Evolutionary conservation across 768 basidiomycete genomes (phyloP), one percentile per base, ranked within the genome.

Genomic region (Udeniomyces megalosporus): DNA sequence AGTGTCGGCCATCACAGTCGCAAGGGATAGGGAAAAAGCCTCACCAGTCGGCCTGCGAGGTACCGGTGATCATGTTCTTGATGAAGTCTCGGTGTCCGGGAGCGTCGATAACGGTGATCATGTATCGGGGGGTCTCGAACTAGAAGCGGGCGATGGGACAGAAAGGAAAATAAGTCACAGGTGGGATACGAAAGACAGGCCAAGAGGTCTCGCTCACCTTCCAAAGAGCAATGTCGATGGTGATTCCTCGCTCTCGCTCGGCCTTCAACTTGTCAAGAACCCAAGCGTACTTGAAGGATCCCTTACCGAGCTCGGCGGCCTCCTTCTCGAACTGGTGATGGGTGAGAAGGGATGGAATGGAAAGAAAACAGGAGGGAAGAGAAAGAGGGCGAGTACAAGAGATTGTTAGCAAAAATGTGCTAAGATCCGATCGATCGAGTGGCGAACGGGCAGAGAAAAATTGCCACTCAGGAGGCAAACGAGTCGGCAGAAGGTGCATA

Each of bases 21-120:
- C n/a, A n/a, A n/a, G n/a, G n/a, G n/a, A n/a, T n/a, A n/a, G n/a
- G n/a, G 10, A 42, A 8, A 42, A 42, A 42, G 38, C 8, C 38
- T 42, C 38, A 42, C 38, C 38, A 42, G 17, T 42, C 38, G 38
- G 35, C 56, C 84, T 99, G 95, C 72, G 95, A 99, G 71, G 95
- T 99, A 82, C 95, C 95, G 67, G 95, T 99, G 76, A 99, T 99
- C 92, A 92, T 95, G 88, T 95, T 99, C 81, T 99, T 99, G 83
- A 99, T 99, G 80, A 99, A 99, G 75, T 99, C 95, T 84, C 95
- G 91, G 77, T 95, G 92, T 74, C 93, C 93, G 52, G 95, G 95
- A 76, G 95, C 95, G 75, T 97, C 95, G 71, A 97, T 97, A 79
- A 99, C 76, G 71, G 76, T 77, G 69, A 72, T 69, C 65, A 68